Evolutionary conservation across 2,329 filamentous ascomycete species (phyloP), one percentile per base, ranked within the genome.

Genomic region (Fusarium avenaceum): DNA sequence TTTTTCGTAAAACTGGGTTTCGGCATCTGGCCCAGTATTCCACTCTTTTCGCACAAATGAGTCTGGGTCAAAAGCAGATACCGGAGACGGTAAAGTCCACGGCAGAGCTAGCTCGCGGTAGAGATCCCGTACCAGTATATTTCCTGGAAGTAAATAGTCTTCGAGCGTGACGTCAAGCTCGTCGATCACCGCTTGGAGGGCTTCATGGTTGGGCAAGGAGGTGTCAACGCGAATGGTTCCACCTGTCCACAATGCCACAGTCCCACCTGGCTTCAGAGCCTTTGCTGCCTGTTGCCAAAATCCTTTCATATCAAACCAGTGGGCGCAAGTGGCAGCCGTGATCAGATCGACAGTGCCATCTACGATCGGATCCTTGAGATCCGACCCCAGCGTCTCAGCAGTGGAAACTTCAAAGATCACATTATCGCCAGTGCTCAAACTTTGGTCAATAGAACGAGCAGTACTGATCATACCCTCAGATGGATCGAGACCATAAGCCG

Each of bases 391-490:
- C 15, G 47, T 24, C 2, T 57, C 54, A 7, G 38, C 47, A 11
- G 47, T 33, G 5, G 54, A 53, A 4, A 53, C 30, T 7, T 24
- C 38, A 2, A 57, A 57, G 15, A 20, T 42, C 7, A 57, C 20
- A 10, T 43, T 57, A 0, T 19, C 22, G 8, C 15, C 4, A 1
- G 14, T 15, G 4, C 7, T 13, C 6, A 9, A n/a, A 8, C 6
- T 7, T 11, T 38, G 10, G 4, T 24, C 7, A 2, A 57, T 43
- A 5, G 54, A 44, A 0, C 54, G 54, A 1, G 54, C 54, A 3
- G 54, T 53, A n/a, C 38, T 43, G 3, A 57, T 57, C 54, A 57
- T 57, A 10, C 47, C 54, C 38, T 57, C 47, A 1, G 54, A 57
- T 7, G 54, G 47, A 4, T 53, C 54, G 1, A 57, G 38, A 0